Base-by-base conservation (phyloP, 768 basidiomycete genomes). In the Coprinopsis strossmayeri region DNA sequence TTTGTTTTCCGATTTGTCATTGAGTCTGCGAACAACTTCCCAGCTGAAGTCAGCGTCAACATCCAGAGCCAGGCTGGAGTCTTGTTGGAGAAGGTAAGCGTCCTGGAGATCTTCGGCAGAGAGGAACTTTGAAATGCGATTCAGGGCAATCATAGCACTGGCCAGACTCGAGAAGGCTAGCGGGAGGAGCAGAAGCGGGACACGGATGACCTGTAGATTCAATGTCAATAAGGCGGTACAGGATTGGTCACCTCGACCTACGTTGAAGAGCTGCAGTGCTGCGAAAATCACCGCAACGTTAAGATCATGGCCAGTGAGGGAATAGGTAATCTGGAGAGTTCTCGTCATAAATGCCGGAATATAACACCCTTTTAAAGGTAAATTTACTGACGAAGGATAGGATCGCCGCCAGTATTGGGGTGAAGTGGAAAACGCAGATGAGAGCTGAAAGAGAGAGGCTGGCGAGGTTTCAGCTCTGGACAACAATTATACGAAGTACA, bases 181-280 rank as follows among this genome's bases (percentile, higher is more conserved):
- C 0, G 83, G 82, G 46, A 84, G 64, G 41, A 78, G 61, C 15
- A 74, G 57, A n/a, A 85, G 67, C 2, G 83, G 83, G 3, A 64
- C 56, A 17, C 78, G 76, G 55, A 83, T 75, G 48, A 78, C 73
- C 80, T 81, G 34, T n/a, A 4, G n/a, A n/a, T n/a, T n/a, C n/a
- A n/a, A n/a, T n/a, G n/a, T n/a, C n/a, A n/a, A n/a, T n/a, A n/a
- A n/a, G n/a, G n/a, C n/a, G n/a, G n/a, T n/a, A n/a, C n/a, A n/a
- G n/a, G n/a, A n/a, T n/a, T n/a, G 23, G 3, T n/a, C 37, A 18
- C 26, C 3, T 9, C 23, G 5, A 59, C 70, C 21, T 35, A 78
- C 77, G 51, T 81, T 81, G 66, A 82, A 81, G 26, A 79, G 62
- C 50, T 81, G 79, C 17, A 84, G 60, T 3, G 76, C 73, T 2